These are phyloP conservation scores for Strigomonas culicis DNA, from an alignment of 208 protist species.

Conservation along the genomic window DNA sequence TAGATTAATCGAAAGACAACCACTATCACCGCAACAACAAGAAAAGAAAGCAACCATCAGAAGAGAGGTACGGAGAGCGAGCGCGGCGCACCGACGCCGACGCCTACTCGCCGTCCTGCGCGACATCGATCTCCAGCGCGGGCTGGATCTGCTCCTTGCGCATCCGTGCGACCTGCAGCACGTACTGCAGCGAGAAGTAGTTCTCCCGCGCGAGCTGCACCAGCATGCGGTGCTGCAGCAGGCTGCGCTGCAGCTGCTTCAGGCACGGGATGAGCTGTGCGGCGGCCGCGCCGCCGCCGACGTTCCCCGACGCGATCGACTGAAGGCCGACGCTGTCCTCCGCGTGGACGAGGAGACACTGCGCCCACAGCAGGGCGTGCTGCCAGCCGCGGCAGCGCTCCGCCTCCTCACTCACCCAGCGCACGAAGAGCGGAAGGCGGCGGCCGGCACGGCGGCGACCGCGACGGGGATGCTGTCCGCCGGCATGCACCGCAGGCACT, in stretches of 20 bases:
- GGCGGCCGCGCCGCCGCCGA: constrained; percentile 1
- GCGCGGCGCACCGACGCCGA: neutral
- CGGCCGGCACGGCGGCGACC: constrained; percentile 63
- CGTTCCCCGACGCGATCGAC: neutral
- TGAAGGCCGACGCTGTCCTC: constrained; percentile 41
- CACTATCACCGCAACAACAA: constrained; percentile 6
- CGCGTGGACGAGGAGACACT: constrained; percentile 79
- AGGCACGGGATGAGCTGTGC: constrained; percentile 46
- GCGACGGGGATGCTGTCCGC: constrained; percentile 75
- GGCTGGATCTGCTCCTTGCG: constrained; percentile 8
- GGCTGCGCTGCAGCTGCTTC: constrained; percentile 57
- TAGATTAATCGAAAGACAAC: constrained; percentile 13
- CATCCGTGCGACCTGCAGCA: constrained; percentile 70
- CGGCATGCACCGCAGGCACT: constrained; percentile 79
- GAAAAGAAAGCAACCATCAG: neutral
- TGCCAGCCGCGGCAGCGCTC: constrained; percentile 60
- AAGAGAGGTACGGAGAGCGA: neutral
- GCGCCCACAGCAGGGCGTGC: constrained; percentile 79
- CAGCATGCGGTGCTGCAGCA: constrained; percentile 58
- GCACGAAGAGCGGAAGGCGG: constrained; percentile 61
- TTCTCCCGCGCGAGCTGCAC: constrained; percentile 77
- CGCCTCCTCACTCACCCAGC: constrained; percentile 81
- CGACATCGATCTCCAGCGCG: neutral
- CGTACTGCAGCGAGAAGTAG: constrained; percentile 85
- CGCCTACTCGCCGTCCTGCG: neutral